These are phyloP conservation scores for Saururus chinensis DNA, from an alignment of 164 flowering plant genomes.

Conservation along the genomic window DNA sequence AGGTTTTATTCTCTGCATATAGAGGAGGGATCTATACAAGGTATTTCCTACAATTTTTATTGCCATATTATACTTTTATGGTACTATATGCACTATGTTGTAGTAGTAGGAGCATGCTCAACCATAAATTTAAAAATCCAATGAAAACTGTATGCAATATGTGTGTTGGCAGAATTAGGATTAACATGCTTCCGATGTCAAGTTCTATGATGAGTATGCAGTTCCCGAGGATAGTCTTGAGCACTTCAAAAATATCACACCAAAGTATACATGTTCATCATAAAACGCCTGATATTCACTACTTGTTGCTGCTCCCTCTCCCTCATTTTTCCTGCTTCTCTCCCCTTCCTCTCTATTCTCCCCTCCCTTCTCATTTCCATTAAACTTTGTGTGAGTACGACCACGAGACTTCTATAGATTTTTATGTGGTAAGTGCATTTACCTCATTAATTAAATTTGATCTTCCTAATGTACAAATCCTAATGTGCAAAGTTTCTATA, in stretches of 20 bases:
- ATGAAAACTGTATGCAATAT: neutral
- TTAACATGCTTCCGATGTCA: conserved; percentile 12
- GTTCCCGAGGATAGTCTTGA: conserved; percentile 77
- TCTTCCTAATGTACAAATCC: neutral
- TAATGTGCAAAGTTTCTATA: neutral
- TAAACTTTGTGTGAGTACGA: conserved; percentile 99
- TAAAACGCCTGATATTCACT: too few species aligned
- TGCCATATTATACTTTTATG: too few species aligned
- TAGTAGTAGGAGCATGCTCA: too few species aligned
- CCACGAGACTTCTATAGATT: conserved; percentile 58
- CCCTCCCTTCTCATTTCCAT: too few species aligned
- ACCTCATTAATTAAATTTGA: too few species aligned
- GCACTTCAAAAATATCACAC: conserved; percentile 63
- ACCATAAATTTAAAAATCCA: neutral
- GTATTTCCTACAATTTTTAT: conserved; percentile 21
- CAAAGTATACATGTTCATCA: too few species aligned
- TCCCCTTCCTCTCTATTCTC: too few species aligned
- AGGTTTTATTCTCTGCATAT: conserved; percentile 64
- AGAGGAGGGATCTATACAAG: conserved; percentile 84
- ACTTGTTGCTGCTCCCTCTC: too few species aligned
- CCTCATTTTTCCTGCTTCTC: too few species aligned
- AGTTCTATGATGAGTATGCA: conserved; percentile 90
- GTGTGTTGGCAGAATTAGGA: neutral
- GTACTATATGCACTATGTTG: too few species aligned
- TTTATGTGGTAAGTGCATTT: conserved; percentile 51